Evolutionary conservation across 208 protist species (phyloP), one percentile per base, ranked within the genome.

Genomic region (Acanthamoeba lenticulata): DNA sequence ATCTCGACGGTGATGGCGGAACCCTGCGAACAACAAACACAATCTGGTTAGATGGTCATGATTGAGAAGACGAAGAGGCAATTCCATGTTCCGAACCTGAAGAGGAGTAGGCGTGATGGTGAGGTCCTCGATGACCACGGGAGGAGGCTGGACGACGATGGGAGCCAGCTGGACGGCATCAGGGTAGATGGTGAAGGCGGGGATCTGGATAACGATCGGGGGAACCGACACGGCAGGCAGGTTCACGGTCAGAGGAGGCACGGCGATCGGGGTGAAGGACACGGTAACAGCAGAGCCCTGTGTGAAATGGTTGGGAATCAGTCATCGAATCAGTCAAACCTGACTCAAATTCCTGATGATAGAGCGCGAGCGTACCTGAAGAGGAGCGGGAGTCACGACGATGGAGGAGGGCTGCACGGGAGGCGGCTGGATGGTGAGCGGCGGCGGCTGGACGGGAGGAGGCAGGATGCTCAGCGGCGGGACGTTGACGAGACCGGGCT

Each of bases 101-200:
- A 83, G 72, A 83, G 72, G 72, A 83, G 36, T 17, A 5, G 72
- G 72, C 21, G 72, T 83, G 13, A 83, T 83, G 38, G 29, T 32
- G 40, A 83, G n/a, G 72, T 83, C 72, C 0, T 49, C 42, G 40
- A 83, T 45, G 72, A 49, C 27, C 17, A 83, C 36, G 42, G 34
- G 38, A 0, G 72, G 72, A 83, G 72, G 72, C 72, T 83, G 72
- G 72, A 83, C 72, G 72, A 34, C 29, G 72, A 83, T 83, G 27
- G 72, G 72, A 32, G 24, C 2, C 11, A 83, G 72, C 3, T 21
- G 29, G 40, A 83, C 72, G 17, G 72, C 38, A n/a, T 21, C 27
- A 38, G 72, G 72, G 27, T 83, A 34, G 72, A 83, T 83, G 72
- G 72, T 83, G 72, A 83, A 83, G 72, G 72, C 72, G 72, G 72